Evolutionary conservation across 1,284 basidiomycete genomes (phyloP).

Genomic region (Puccinia hordei): DNA sequence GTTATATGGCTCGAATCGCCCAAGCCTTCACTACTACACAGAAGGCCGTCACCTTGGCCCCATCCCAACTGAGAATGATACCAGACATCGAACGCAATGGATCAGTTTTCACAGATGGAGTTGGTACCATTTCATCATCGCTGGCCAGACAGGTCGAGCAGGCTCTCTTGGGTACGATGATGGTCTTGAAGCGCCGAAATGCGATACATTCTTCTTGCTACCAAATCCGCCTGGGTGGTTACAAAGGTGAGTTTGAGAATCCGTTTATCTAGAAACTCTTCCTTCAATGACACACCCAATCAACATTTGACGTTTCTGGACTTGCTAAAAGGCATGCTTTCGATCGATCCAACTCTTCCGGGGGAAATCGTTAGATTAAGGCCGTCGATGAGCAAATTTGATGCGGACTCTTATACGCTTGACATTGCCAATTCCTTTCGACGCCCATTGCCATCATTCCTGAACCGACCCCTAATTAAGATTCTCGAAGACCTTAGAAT

Average conservation of each 20-base stretch:
- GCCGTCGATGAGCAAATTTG: constrained; percentile 76
- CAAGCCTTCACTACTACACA: constrained; percentile 80
- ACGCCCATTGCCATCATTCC: constrained; percentile 63
- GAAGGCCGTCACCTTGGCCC: constrained; percentile 67
- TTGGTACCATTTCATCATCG: constrained; percentile 68
- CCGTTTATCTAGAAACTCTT: not conserved
- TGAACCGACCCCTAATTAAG: constrained; percentile 66
- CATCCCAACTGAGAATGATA: constrained; percentile 63
- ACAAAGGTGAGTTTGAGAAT: constrained; percentile 61
- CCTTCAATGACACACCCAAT: not conserved
- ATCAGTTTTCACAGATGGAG: constrained; percentile 70
- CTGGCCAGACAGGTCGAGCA: constrained; percentile 66
- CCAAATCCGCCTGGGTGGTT: constrained; percentile 75
- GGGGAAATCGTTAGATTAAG: constrained; percentile 67
- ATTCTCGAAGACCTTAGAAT: constrained; percentile 70
- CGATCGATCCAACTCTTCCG: constrained; percentile 66
- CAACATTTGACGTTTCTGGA: not conserved
- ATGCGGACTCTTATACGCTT: constrained; percentile 66
- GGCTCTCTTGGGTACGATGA: constrained; percentile 56
- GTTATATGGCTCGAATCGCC: constrained; percentile 76
- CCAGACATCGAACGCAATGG: constrained; percentile 62
- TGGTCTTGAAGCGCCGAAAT: constrained; percentile 53
- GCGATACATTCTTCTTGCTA: constrained; percentile 61
- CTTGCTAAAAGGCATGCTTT: constrained; percentile 68
- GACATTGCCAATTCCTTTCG: constrained; percentile 71